phyloP scores from a whole-genome alignment of 345 rosid genomes.

The Nephelium lappaceum region DNA sequence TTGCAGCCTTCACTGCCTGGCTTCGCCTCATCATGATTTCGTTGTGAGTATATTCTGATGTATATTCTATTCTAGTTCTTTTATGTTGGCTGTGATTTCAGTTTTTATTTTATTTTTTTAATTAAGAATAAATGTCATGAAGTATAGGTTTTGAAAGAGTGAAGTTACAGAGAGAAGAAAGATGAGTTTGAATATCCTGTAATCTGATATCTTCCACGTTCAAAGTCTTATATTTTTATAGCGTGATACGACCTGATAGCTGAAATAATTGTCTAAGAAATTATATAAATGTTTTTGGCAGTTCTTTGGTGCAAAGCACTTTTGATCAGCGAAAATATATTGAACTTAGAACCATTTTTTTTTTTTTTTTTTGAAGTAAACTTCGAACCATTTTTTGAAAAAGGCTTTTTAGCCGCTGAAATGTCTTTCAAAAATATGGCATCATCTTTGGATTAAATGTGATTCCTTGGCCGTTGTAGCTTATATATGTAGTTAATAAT shows the following conservation, averaged over 20 bases:
- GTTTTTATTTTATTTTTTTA: not conserved
- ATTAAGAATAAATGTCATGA: no score
- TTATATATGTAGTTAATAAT: no score
- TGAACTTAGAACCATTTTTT: not conserved
- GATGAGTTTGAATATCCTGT: not conserved
- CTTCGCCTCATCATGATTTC: constrained; percentile 14
- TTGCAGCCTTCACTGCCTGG: not conserved
- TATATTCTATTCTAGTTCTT: no score
- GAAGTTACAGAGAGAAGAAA: not conserved
- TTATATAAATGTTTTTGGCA: not conserved
- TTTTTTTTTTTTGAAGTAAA: no score
- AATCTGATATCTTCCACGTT: no score
- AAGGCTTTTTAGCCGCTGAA: not conserved
- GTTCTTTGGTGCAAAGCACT: not conserved
- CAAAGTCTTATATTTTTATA: no score
- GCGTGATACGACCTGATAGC: not conserved
- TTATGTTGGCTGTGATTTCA: no score
- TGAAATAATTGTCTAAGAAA: not conserved
- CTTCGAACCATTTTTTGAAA: no score
- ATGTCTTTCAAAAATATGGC: no score
- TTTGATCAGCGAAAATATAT: not conserved
- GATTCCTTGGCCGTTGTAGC: no score
- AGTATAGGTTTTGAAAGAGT: no score
- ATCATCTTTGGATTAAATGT: no score
- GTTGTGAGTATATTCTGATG: constrained; percentile 7